phyloP scores from a whole-genome alignment of 345 rosid genomes.

The Excoecaria agallocha region DNA sequence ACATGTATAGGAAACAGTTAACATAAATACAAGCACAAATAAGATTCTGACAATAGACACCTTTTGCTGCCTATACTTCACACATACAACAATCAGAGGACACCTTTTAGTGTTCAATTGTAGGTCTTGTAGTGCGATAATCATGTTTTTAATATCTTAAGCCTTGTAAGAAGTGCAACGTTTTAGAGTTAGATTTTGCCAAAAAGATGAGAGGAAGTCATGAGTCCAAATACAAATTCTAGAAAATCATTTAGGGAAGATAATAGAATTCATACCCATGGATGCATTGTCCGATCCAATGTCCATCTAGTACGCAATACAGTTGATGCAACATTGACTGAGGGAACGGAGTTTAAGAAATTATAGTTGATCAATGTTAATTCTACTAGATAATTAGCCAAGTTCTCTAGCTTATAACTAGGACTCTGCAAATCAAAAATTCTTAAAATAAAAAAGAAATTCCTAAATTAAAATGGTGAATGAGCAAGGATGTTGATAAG shows the following conservation, averaged over 20 bases:
- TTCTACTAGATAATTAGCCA: constrained; percentile 79
- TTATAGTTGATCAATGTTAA: constrained; percentile 57
- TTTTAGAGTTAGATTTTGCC: constrained; percentile 78
- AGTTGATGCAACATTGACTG: constrained; percentile 82
- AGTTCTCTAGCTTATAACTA: constrained; percentile 64
- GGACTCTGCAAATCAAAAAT: constrained; percentile 53
- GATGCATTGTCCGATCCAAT: constrained; percentile 66
- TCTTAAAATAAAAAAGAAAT: constrained; percentile 3
- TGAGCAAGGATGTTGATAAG: too few relatives aligned
- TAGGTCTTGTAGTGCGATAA: constrained; percentile 57
- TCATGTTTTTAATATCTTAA: constrained; percentile 51
- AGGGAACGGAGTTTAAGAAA: constrained; percentile 72
- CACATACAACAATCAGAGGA: too few relatives aligned
- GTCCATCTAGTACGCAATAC: constrained; percentile 95
- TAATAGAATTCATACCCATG: constrained; percentile 63
- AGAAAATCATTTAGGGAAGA: constrained; percentile 8
- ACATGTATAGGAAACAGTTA: too few relatives aligned
- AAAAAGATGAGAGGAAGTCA: constrained; percentile 5
- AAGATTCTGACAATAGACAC: too few relatives aligned
- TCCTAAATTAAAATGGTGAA: too few relatives aligned
- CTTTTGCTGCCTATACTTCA: too few relatives aligned
- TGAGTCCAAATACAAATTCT: constrained; percentile 5
- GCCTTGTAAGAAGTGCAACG: constrained; percentile 67
- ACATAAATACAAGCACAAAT: too few relatives aligned
- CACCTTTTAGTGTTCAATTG: constrained; percentile 64